These are phyloP conservation scores for Aphanomyces stellatus DNA, from an alignment of 352 stramenopile species.

Conservation along the genomic window DNA sequence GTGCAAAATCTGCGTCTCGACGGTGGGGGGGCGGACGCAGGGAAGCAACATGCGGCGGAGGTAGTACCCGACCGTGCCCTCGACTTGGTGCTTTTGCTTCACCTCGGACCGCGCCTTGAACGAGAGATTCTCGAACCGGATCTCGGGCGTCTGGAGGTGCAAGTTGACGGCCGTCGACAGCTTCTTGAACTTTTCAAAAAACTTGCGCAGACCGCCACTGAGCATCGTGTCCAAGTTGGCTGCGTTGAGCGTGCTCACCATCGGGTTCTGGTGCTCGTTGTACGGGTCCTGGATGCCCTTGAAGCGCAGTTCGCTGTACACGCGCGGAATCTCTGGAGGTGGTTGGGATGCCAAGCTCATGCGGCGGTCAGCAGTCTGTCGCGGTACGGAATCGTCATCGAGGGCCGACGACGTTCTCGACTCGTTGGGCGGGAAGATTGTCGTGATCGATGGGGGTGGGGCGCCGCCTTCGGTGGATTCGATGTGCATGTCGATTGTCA, in stretches of 20 bases:
- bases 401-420: background rate
- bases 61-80: slow-evolving; percentile 9
- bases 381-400: background rate
- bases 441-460: background rate
- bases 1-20: slow-evolving; percentile 43
- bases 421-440: background rate
- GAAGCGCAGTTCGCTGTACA: slow-evolving; percentile 68
- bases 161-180: slow-evolving; percentile 1
- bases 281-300: slow-evolving; percentile 67
- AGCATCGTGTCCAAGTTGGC: slow-evolving; percentile 30
- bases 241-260: slow-evolving; percentile 45
- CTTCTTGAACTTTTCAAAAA: slow-evolving; percentile 23
- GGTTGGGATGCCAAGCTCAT: background rate
- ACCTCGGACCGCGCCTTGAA: slow-evolving; percentile 15
- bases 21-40: slow-evolving; percentile 32
- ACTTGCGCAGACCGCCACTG: slow-evolving; percentile 17
- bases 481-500: background rate
- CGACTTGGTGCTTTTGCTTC: background rate
- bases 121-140: slow-evolving; percentile 18
- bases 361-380: background rate
- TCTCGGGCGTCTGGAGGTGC: slow-evolving; percentile 20
- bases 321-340: slow-evolving; percentile 35
- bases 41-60: slow-evolving; percentile 22
- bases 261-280: slow-evolving; percentile 34
- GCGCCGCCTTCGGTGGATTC: background rate